These are phyloP conservation scores for Aspergillus sparsus DNA, from an alignment of 495 filamentous ascomycete genomes.

Conservation along the genomic window DNA sequence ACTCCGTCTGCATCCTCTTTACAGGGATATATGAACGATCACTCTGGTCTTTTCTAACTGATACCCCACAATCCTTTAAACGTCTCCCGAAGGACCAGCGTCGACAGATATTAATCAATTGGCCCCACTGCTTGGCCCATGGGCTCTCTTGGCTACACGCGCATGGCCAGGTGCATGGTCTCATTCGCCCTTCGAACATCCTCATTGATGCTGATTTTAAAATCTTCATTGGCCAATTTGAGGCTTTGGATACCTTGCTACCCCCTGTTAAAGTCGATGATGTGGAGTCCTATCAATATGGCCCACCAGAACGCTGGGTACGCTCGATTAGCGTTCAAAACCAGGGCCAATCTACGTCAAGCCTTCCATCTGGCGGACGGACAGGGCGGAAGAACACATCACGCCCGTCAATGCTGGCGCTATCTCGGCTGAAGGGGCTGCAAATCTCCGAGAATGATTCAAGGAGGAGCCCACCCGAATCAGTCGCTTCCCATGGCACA, in stretches of 20 bases:
- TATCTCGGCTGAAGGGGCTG: slow-evolving; percentile 28
- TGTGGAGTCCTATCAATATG: slow-evolving; percentile 84
- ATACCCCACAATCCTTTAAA: slow-evolving; percentile 66
- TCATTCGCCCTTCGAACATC: slow-evolving; percentile 81
- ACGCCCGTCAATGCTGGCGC: slow-evolving; percentile 26
- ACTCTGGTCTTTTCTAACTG: slow-evolving; percentile 75
- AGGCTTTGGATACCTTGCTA: slow-evolving; percentile 59
- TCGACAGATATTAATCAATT: slow-evolving; percentile 69
- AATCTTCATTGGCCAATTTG: slow-evolving; percentile 74
- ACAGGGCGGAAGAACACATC: slow-evolving; percentile 37
- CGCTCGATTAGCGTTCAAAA: slow-evolving; percentile 42
- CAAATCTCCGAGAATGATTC: slow-evolving; percentile 26
- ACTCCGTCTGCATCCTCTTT: slow-evolving; percentile 73
- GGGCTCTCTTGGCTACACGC: slow-evolving; percentile 76
- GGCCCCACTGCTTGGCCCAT: slow-evolving; percentile 84
- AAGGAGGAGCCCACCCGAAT: slow-evolving; percentile 32
- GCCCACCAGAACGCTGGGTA: slow-evolving; percentile 76
- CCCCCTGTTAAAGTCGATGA: slow-evolving; percentile 57
- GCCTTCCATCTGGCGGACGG: slow-evolving; percentile 51
- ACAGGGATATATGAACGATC: slow-evolving; percentile 72
- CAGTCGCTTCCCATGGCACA: slow-evolving; percentile 42
- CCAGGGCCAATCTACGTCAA: slow-evolving; percentile 22
- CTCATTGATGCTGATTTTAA: slow-evolving; percentile 69
- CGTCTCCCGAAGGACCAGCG: slow-evolving; percentile 70
- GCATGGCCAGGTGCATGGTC: slow-evolving; percentile 70